Conservation (phyloP, 352 stramenopile genomes). For the Phytophthora kernoviae region DNA sequence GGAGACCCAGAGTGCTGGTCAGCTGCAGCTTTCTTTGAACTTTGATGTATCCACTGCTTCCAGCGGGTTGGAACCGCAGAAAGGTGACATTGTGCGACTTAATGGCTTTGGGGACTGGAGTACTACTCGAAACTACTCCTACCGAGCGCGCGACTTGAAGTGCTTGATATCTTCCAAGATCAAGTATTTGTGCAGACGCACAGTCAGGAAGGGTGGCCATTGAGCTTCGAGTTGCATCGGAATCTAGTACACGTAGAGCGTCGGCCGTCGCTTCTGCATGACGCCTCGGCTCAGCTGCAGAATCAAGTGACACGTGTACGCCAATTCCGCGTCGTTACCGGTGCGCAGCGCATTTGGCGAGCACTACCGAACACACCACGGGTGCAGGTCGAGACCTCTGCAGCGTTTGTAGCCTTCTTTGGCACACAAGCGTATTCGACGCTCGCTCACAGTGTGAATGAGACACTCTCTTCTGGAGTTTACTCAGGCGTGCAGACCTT, state of each 20-base stretch:
- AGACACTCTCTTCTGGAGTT: conserved; percentile 43
- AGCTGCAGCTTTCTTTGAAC: conserved; percentile 63
- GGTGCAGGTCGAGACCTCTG: conserved; percentile 46
- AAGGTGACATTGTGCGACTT: conserved; percentile 64
- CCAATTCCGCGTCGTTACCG: conserved; percentile 47
- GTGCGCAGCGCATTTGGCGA: conserved; percentile 50
- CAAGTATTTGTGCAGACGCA: conserved; percentile 62
- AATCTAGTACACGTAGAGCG: conserved; percentile 70
- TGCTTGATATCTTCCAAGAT: conserved; percentile 69
- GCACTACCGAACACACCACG: conserved; percentile 46
- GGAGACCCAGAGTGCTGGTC: conserved; percentile 52
- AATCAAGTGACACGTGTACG: conserved; percentile 55
- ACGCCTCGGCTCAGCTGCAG: conserved; percentile 59
- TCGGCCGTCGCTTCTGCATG: conserved; percentile 57
- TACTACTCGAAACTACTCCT: conserved; percentile 72
- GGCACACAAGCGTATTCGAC: conserved; percentile 43
- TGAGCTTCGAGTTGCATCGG: conserved; percentile 70
- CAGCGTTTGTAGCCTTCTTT: conserved; percentile 55
- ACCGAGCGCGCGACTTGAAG: conserved; percentile 51
- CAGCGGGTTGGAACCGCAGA: conserved; percentile 45
- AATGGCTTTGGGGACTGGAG: conserved; percentile 67
- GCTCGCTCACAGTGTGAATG: conserved; percentile 40
- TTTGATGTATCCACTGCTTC: conserved; percentile 52
- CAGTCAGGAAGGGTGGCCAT: conserved; percentile 62
- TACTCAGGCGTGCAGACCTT: conserved; percentile 47